A percentile compares a stretch with the other conserved stretches of the same genome.
Evolutionary conservation across 208 protist species (phyloP).

Genomic region (Willaertia magna): DNA sequence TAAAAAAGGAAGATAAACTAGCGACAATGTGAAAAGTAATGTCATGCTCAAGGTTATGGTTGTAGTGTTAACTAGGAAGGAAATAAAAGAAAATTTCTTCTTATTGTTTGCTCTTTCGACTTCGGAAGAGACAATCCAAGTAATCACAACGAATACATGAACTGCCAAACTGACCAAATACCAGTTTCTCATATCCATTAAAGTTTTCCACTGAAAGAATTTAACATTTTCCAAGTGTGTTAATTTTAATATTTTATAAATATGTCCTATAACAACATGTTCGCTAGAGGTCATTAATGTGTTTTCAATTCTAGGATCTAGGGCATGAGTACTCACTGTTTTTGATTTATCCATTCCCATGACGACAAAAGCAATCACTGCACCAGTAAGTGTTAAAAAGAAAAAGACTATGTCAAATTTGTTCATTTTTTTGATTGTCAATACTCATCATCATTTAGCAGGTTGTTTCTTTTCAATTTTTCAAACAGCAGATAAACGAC

Average conservation of each 20-base stretch:
- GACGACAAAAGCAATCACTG: neutral
- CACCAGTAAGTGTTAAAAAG: neutral
- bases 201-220: neutral
- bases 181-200: neutral
- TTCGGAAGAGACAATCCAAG: neutral
- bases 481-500: neutral
- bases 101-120: no score
- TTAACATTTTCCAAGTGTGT: neutral
- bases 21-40: no score
- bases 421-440: neutral
- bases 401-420: neutral
- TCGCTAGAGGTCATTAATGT: neutral
- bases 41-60: no score
- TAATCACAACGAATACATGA: neutral
- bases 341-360: neutral
- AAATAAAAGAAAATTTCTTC: no score
- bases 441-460: neutral
- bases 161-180: neutral
- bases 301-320: neutral
- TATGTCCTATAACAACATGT: neutral
- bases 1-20: no score
- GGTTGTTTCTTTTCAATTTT: neutral
- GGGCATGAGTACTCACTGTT: neutral
- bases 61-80: no score
- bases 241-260: neutral